Conservation (phyloP, 148 eudicot species). For the Vaccinium corymbosum region DNA sequence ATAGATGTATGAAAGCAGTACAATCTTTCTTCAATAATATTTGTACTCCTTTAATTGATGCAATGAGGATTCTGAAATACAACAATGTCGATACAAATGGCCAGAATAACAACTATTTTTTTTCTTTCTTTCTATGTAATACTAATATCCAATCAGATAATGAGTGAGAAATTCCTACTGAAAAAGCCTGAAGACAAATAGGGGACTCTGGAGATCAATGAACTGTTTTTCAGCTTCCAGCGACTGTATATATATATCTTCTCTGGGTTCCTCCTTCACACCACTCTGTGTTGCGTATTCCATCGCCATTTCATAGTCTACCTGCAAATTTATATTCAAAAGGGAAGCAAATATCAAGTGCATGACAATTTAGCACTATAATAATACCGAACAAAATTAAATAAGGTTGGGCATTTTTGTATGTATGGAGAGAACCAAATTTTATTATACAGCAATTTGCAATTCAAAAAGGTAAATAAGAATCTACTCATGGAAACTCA, state of each 20-base stretch:
- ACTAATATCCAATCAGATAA: background rate
- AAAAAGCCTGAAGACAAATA: conserved; percentile 74
- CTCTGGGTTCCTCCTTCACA: conserved; percentile 83
- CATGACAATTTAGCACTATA: background rate
- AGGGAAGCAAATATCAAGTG: conserved; percentile 5
- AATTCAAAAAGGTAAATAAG: background rate
- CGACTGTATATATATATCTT: conserved; percentile 54
- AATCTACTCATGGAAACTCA: background rate
- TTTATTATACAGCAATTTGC: background rate
- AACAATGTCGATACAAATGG: background rate
- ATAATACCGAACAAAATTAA: too few relatives aligned
- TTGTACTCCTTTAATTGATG: background rate
- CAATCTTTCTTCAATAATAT: background rate
- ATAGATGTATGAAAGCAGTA: too few relatives aligned
- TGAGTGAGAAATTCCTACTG: conserved; percentile 27
- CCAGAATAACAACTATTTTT: background rate
- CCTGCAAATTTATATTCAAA: conserved; percentile 35
- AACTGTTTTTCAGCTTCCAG: conserved; percentile 46
- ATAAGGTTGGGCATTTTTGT: background rate
- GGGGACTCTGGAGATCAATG: conserved; percentile 58
- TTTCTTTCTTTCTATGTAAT: background rate
- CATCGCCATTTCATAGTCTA: conserved; percentile 94
- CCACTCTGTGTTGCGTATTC: conserved; percentile 97
- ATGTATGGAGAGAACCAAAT: too few relatives aligned
- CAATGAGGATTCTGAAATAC: conserved; percentile 2